Percentiles rank a stretch among this genome's conserved stretches.
These are phyloP conservation scores for Aspergillus ochraceus DNA, from an alignment of 2,329 filamentous ascomycete genomes.

Conservation along the genomic window DNA sequence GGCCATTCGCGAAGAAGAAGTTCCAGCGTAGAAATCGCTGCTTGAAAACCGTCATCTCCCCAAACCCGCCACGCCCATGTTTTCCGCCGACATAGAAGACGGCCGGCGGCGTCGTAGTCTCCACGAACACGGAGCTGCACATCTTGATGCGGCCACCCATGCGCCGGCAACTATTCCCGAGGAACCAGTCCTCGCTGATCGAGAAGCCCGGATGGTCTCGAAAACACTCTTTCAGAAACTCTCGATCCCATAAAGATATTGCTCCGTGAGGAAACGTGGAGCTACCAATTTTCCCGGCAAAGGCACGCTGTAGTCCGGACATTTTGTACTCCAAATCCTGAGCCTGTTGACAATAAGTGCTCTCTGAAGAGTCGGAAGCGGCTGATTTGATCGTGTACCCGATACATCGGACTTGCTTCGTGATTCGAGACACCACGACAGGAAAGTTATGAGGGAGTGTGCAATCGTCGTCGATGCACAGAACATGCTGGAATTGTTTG, in stretches of 20 bases:
- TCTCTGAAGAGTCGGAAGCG: constrained; percentile 36
- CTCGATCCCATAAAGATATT: constrained; percentile 51
- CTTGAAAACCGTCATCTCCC: constrained; percentile 55
- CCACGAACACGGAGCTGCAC: constrained; percentile 53
- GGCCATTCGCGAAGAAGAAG: constrained; percentile 53
- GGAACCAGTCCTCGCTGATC: constrained; percentile 55
- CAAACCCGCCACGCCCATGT: constrained; percentile 49
- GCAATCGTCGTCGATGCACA: constrained; percentile 54
- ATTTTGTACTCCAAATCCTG: constrained; percentile 57
- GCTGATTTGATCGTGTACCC: constrained; percentile 53
- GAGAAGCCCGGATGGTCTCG: constrained; percentile 52
- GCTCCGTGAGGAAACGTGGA: constrained; percentile 54
- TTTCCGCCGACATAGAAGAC: constrained; percentile 43
- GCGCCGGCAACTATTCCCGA: constrained; percentile 49
- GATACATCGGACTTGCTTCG: constrained; percentile 45
- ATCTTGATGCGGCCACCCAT: constrained; percentile 50
- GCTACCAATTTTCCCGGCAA: constrained; percentile 47
- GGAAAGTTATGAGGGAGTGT: constrained; percentile 50
- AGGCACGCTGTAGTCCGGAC: constrained; percentile 47
- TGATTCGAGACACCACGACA: constrained; percentile 46
- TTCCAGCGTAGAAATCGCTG: constrained; percentile 55
- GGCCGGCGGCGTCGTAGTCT: constrained; percentile 50
- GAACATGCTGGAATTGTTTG: constrained; percentile 46
- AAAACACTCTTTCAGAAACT: constrained; percentile 49
- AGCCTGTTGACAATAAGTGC: constrained; percentile 46